phyloP scores from a whole-genome alignment of 371 early-diverging fungal species.

The Fennellomyces sp. region DNA sequence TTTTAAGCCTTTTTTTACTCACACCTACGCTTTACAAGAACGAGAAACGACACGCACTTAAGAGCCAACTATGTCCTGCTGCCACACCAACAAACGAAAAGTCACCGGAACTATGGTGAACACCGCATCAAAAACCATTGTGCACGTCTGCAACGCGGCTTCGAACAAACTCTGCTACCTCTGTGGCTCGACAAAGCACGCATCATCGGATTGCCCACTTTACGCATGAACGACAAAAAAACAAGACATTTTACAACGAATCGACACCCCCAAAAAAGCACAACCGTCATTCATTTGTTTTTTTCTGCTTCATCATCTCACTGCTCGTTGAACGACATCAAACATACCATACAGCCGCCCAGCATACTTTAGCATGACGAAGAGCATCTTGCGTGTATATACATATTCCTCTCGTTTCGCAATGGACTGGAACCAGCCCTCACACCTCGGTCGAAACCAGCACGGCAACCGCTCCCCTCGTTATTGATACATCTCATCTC shows the following conservation, averaged over 20 bases:
- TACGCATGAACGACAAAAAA: conserved; percentile 35
- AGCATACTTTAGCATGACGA: background rate
- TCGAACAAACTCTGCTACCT: conserved; percentile 39
- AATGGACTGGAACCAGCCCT: background rate
- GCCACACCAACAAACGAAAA: conserved; percentile 7
- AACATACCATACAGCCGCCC: no score
- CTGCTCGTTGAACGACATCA: conserved; percentile 6
- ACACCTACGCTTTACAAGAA: conserved; percentile 10
- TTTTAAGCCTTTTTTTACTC: conserved; percentile 1
- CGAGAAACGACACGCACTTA: conserved; percentile 16
- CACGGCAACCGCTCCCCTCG: background rate
- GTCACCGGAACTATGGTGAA: background rate
- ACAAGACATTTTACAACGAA: no score
- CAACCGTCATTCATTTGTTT: background rate
- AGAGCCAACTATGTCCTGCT: conserved; percentile 11
- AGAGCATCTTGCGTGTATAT: background rate
- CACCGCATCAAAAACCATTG: conserved; percentile 10
- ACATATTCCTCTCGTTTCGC: background rate
- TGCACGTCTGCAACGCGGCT: conserved; percentile 5
- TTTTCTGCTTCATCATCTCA: background rate
- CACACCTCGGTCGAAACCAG: background rate
- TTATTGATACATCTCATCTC: background rate
- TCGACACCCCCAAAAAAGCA: no score
- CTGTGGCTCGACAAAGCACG: conserved; percentile 50
- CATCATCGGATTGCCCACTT: conserved; percentile 50